Percentiles rank a stretch among this genome's conserved stretches.
phyloP scores from a whole-genome alignment of 768 basidiomycete genomes.

The Termitomyces bulborhizus region DNA sequence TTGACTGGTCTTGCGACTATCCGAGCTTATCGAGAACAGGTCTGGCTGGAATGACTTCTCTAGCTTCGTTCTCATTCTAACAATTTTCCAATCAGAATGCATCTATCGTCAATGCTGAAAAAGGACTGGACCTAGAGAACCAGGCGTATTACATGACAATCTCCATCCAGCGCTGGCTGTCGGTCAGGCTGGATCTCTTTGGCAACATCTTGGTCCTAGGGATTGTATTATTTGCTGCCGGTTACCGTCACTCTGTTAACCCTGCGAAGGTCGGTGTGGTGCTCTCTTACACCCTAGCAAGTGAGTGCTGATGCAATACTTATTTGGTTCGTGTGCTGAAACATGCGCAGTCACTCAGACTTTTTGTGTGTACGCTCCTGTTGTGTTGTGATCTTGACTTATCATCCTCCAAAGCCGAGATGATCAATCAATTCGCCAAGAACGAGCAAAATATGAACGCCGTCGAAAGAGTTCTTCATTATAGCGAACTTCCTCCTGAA shows the following conservation, averaged over 20 bases:
- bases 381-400: not conserved
- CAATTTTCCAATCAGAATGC: constrained; percentile 25
- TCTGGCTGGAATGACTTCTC: constrained; percentile 12
- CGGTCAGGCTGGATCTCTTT: constrained; percentile 57
- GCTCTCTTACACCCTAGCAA: constrained; percentile 45
- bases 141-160: constrained; percentile 61
- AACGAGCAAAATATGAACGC: constrained; percentile 72
- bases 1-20: constrained; percentile 61
- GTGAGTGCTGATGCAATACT: constrained; percentile 25
- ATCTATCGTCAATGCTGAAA: constrained; percentile 44
- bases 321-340: not conserved
- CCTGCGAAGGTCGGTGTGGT: constrained; percentile 62
- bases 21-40: constrained; percentile 53
- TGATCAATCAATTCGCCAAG: constrained; percentile 50
- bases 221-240: constrained; percentile 64
- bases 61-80: not conserved
- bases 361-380: constrained; percentile 36
- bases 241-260: constrained; percentile 47
- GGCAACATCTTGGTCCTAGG: constrained; percentile 65
- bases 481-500: constrained; percentile 56
- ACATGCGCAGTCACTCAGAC: constrained; percentile 37
- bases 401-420: constrained; percentile 32
- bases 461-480: constrained; percentile 65
- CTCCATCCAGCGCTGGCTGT: constrained; percentile 60
- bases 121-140: constrained; percentile 53